Conservation (phyloP, 768 basidiomycete genomes). For the Rhodotorula graminis region DNA sequence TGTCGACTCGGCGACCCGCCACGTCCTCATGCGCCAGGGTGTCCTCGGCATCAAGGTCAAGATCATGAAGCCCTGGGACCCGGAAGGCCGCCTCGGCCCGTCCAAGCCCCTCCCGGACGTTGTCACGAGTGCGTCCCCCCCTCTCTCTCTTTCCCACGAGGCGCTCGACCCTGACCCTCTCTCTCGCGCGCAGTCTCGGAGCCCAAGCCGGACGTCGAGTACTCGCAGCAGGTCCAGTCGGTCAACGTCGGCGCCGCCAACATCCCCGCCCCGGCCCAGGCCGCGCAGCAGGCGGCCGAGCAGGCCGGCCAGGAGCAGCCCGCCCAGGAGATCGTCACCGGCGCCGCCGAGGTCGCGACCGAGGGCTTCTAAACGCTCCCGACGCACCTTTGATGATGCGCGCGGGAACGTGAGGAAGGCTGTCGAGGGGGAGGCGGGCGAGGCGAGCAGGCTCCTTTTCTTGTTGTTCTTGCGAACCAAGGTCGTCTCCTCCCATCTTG, state of each 20-base stretch:
- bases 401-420: background rate
- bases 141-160: background rate
- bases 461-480: background rate
- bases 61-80: slow-evolving; percentile 98
- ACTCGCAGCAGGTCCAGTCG: slow-evolving; percentile 31
- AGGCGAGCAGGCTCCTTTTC: background rate
- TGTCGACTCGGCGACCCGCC: slow-evolving; percentile 94
- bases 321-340: slow-evolving; percentile 10
- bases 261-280: slow-evolving; percentile 34
- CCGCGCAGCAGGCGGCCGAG: slow-evolving; percentile 17
- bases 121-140: slow-evolving; percentile 62
- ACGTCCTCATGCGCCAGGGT: slow-evolving; percentile 96
- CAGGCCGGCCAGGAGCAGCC: slow-evolving; percentile 18
- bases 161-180: background rate
- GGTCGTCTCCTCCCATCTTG: background rate
- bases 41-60: slow-evolving; percentile 99
- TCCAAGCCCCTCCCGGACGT: slow-evolving; percentile 91
- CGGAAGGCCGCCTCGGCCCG: slow-evolving; percentile 82
- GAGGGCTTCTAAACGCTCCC: slow-evolving; percentile 14
- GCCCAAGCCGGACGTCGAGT: slow-evolving; percentile 43
- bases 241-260: slow-evolving; percentile 37
- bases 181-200: slow-evolving; percentile 35
- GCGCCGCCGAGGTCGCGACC: slow-evolving; percentile 14
- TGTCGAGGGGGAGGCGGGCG: background rate
- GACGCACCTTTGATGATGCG: too few relatives aligned